Percentiles rank a stretch among this genome's conserved stretches.
Evolutionary conservation across 1,139 yeast genomes (phyloP).

Genomic region (Komagataea norvegica): DNA sequence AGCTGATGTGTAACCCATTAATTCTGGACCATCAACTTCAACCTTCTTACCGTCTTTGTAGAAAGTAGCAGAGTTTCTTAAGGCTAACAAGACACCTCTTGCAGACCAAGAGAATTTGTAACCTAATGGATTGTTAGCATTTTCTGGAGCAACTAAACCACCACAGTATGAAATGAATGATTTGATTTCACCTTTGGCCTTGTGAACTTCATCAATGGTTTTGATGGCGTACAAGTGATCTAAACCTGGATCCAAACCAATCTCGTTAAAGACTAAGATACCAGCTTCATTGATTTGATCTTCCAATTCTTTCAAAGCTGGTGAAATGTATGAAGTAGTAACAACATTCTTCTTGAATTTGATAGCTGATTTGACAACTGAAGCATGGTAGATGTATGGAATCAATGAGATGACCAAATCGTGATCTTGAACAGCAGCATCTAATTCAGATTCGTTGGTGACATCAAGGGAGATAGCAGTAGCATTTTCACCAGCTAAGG

Average conservation of each 20-base stretch:
- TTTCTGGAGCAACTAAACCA: slow-evolving; percentile 97
- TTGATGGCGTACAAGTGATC: slow-evolving; percentile 98
- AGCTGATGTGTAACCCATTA: slow-evolving; percentile 94
- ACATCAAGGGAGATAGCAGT: slow-evolving; percentile 87
- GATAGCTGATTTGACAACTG: slow-evolving; percentile 90
- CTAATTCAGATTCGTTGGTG: slow-evolving; percentile 68
- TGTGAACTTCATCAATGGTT: slow-evolving; percentile 95
- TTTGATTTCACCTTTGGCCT: slow-evolving; percentile 83
- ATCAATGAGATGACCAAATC: slow-evolving; percentile 92
- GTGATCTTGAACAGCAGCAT: slow-evolving; percentile 66
- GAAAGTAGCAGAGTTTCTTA: slow-evolving; percentile 88
- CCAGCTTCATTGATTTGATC: slow-evolving; percentile 79
- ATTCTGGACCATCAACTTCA: slow-evolving; percentile 77
- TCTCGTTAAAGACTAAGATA: slow-evolving; percentile 86
- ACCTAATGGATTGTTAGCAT: slow-evolving; percentile 95
- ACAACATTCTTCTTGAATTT: slow-evolving; percentile 88
- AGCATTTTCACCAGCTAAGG: slow-evolving; percentile 77
- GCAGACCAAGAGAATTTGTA: slow-evolving; percentile 99
- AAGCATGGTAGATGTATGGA: slow-evolving; percentile 92
- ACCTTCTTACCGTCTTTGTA: slow-evolving; percentile 83
- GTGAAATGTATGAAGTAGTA: slow-evolving; percentile 93
- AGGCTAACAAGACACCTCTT: slow-evolving; percentile 92
- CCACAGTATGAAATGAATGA: slow-evolving; percentile 97
- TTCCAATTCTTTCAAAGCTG: slow-evolving; percentile 80
- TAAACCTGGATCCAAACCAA: slow-evolving; percentile 96